Evolutionary conservation across 2,329 filamentous ascomycete genomes (phyloP).

Genomic region (Septoria petroselini): DNA sequence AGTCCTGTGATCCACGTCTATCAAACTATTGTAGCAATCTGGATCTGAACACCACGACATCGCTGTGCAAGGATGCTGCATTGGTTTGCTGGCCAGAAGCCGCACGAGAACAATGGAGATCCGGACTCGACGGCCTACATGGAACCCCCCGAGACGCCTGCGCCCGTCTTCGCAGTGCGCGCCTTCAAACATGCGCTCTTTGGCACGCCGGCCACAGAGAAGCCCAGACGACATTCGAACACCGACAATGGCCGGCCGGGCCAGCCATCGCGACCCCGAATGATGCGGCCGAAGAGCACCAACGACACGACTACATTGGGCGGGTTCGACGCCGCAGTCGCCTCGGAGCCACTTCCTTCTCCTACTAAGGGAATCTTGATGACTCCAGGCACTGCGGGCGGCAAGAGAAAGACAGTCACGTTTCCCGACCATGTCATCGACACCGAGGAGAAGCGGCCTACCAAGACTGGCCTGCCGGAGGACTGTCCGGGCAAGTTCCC

Average conservation of each 20-base stretch:
- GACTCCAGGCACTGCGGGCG: conserved; percentile 58
- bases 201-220: conserved; percentile 58
- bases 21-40: not conserved
- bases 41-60: conserved; percentile 1
- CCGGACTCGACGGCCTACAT: conserved; percentile 43
- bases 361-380: conserved; percentile 61
- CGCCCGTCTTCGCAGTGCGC: conserved; percentile 64
- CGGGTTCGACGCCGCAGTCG: conserved; percentile 20
- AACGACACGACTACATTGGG: conserved; percentile 28
- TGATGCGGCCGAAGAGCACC: conserved; percentile 33
- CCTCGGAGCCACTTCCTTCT: conserved; percentile 44
- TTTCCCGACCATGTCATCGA: conserved; percentile 58
- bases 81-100: conserved; percentile 37
- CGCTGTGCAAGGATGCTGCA: conserved; percentile 32
- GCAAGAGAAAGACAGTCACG: conserved; percentile 59
- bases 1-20: not conserved
- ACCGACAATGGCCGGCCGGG: conserved; percentile 29
- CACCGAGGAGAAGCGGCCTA: conserved; percentile 51
- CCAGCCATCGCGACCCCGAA: conserved; percentile 27
- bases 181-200: conserved; percentile 65
- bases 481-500: conserved; percentile 50
- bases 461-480: conserved; percentile 49
- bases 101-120: conserved; percentile 30
- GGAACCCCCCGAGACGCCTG: conserved; percentile 62
- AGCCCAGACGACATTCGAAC: conserved; percentile 34